These are phyloP conservation scores for Aspergillus felis DNA, from an alignment of 2,329 filamentous ascomycete genomes.

Conservation along the genomic window DNA sequence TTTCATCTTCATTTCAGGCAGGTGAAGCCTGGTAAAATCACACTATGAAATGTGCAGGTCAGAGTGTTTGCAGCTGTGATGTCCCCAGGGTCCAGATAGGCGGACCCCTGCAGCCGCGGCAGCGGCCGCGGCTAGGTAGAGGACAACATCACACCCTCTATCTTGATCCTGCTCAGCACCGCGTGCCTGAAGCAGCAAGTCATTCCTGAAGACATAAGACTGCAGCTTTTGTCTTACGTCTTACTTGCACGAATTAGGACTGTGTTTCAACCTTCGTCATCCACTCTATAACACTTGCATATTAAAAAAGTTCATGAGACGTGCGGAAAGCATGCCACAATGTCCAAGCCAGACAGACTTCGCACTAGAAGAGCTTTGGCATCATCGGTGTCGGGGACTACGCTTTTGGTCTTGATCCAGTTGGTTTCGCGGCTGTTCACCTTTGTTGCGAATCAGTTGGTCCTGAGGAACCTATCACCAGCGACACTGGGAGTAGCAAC, in stretches of 20 bases:
- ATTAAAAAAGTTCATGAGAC: not conserved
- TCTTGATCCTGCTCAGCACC: not conserved
- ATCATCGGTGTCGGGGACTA: conserved; percentile 63
- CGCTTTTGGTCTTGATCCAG: conserved; percentile 83
- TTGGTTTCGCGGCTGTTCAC: conserved; percentile 82
- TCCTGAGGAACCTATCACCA: conserved; percentile 84
- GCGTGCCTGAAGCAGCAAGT: too few species aligned
- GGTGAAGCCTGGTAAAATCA: not conserved
- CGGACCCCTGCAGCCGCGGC: too few species aligned
- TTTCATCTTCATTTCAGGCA: not conserved
- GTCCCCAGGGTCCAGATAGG: too few species aligned
- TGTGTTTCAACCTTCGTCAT: not conserved
- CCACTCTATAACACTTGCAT: not conserved
- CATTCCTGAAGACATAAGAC: not conserved
- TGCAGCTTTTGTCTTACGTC: not conserved
- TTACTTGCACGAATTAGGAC: not conserved
- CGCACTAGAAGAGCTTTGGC: conserved; percentile 19
- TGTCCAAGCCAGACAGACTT: conserved; percentile 17
- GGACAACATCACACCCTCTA: not conserved
- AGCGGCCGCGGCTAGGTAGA: not conserved
- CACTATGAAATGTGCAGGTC: not conserved
- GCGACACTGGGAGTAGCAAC: conserved; percentile 78
- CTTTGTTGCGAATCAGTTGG: conserved; percentile 85
- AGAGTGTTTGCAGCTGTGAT: not conserved
- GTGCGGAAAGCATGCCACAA: conserved; percentile 2